phyloP scores from a whole-genome alignment of 2,329 filamentous ascomycete species.

The Aspergillus oerlinghausenensis region DNA sequence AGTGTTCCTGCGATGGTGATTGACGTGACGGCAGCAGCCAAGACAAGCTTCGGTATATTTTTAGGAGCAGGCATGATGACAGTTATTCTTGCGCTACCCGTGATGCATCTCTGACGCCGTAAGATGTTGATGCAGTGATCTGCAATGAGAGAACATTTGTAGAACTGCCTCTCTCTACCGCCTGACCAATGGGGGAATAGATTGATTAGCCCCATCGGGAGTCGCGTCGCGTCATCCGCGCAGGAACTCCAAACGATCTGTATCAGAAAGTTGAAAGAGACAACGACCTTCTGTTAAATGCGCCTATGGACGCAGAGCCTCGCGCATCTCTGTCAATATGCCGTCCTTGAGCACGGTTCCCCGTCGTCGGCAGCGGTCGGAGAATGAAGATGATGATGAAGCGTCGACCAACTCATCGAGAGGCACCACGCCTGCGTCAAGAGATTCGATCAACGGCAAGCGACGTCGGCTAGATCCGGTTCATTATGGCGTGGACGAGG shows the following conservation, averaged over 20 bases:
- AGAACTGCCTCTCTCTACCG: slow-evolving; percentile 19
- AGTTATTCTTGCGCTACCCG: not conserved
- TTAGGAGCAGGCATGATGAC: slow-evolving; percentile 25
- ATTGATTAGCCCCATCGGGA: slow-evolving; percentile 12
- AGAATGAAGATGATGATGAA: slow-evolving; percentile 24
- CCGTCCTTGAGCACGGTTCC: slow-evolving; percentile 21
- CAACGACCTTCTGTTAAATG: slow-evolving; percentile 4
- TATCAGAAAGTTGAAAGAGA: not conserved
- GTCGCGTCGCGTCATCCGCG: slow-evolving; percentile 26
- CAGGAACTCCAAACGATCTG: slow-evolving; percentile 1
- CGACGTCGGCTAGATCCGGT: slow-evolving; percentile 21
- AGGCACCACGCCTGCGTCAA: slow-evolving; percentile 19
- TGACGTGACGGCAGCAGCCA: slow-evolving; percentile 52
- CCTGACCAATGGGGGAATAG: slow-evolving; percentile 15
- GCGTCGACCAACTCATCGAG: slow-evolving; percentile 11
- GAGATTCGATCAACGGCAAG: slow-evolving; percentile 27
- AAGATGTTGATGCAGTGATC: not conserved
- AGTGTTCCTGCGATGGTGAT: slow-evolving; percentile 55
- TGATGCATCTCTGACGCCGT: not conserved
- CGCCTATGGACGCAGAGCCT: not conserved
- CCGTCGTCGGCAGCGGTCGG: slow-evolving; percentile 26
- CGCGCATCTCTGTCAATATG: slow-evolving; percentile 20
- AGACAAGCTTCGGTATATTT: slow-evolving; percentile 46
- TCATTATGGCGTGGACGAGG: slow-evolving; percentile 2
- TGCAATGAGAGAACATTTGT: slow-evolving; percentile 2